Evolutionary conservation across 169 alveolate species (phyloP).

Genomic region (Plasmodium inui): DNA sequence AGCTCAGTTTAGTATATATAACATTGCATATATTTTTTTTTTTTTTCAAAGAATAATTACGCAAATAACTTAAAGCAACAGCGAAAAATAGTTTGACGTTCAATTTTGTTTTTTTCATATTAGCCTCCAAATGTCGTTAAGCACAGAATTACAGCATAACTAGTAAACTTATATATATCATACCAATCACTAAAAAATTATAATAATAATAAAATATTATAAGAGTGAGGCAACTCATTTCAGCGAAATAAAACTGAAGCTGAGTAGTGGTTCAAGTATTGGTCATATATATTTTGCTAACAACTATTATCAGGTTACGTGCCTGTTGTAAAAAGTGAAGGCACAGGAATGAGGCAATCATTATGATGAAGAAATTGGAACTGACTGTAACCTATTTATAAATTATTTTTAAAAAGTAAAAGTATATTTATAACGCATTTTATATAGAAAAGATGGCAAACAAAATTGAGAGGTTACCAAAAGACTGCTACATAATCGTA

Average conservation of each 20-base stretch:
- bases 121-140: neutral
- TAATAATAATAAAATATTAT: neutral
- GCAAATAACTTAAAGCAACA: neutral
- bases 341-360: neutral
- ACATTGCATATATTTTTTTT: neutral
- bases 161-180: neutral
- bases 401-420: conserved; percentile 3
- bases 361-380: neutral
- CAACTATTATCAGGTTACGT: neutral
- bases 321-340: neutral
- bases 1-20: conserved; percentile 2
- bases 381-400: neutral
- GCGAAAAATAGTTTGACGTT: neutral
- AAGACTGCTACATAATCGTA: neutral
- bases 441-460: neutral
- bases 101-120: neutral
- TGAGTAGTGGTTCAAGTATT: neutral
- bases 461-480: neutral
- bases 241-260: neutral
- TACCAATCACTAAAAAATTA: neutral
- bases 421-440: neutral
- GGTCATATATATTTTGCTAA: neutral
- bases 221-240: neutral
- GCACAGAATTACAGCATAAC: neutral
- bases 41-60: neutral